Conservation (phyloP, 345 rosid species). For the Reutealis trisperma region DNA sequence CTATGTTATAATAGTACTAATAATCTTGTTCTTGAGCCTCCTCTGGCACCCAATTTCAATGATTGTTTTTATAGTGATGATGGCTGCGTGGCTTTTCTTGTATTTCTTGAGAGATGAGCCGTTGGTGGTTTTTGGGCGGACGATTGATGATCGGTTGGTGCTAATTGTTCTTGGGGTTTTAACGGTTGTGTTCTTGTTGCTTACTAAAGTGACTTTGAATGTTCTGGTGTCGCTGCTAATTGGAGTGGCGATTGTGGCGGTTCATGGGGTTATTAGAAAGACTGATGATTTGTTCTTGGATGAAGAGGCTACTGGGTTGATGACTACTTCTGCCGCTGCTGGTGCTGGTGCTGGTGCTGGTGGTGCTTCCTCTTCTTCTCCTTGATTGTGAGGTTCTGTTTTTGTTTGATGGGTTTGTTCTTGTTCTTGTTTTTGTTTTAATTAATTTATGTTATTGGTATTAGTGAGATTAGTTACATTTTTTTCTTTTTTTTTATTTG, state of each 20-base stretch:
- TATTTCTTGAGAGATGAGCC: slow-evolving; percentile 85
- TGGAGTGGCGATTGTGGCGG: slow-evolving; percentile 51
- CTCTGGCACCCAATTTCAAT: slow-evolving; percentile 84
- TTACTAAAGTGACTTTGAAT: slow-evolving; percentile 63
- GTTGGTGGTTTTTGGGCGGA: slow-evolving; percentile 44
- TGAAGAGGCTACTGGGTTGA: slow-evolving; percentile 57
- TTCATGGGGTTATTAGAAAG: slow-evolving; percentile 65
- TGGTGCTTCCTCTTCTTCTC: slow-evolving; percentile 34
- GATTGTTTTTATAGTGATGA: slow-evolving; percentile 59
- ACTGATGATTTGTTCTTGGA: slow-evolving; percentile 60
- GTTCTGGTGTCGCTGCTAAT: slow-evolving; percentile 53
- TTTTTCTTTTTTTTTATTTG: neutral
- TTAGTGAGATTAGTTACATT: neutral
- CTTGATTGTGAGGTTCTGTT: slow-evolving; percentile 3
- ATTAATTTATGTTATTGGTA: neutral
- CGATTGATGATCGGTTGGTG: slow-evolving; percentile 65
- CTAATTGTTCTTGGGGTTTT: slow-evolving; percentile 47
- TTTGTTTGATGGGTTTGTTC: neutral
- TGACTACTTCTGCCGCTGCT: neutral
- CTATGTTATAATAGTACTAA: slow-evolving; percentile 57
- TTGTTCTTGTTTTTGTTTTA: neutral
- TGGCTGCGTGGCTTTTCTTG: slow-evolving; percentile 68
- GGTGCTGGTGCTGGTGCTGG: neutral
- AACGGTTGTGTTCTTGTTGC: slow-evolving; percentile 60
- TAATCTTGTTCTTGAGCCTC: slow-evolving; percentile 64